Conservation (phyloP, 1,284 basidiomycete species). For the Rhodotorula sp. region DNA sequence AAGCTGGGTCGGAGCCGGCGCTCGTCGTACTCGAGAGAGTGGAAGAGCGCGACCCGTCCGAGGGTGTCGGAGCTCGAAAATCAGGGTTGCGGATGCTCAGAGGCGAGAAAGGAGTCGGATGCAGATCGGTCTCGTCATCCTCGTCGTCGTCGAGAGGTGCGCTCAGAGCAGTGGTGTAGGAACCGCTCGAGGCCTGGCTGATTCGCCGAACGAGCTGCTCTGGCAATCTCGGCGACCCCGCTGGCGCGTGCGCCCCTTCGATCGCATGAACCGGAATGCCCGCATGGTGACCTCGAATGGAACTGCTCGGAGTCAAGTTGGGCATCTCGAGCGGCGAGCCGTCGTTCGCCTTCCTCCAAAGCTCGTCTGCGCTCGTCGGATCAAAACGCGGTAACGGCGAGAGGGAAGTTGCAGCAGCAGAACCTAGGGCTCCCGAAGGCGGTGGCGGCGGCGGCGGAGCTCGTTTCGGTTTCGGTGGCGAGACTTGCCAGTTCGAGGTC, state of each 20-base stretch:
- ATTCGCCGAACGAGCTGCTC: not conserved
- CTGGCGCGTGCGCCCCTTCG: not conserved
- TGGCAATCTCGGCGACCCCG: not conserved
- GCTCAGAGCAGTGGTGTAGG: not conserved
- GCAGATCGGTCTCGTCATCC: not conserved
- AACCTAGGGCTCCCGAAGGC: not conserved
- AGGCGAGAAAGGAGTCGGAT: not conserved
- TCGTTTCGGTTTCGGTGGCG: slow-evolving; percentile 21
- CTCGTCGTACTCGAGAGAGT: not conserved
- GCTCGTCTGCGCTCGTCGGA: not conserved
- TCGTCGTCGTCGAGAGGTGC: not conserved
- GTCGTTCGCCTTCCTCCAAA: slow-evolving; percentile 10
- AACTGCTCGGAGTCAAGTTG: slow-evolving; percentile 13
- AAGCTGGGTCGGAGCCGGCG: not conserved
- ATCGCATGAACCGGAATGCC: not conserved
- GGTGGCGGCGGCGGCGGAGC: not conserved
- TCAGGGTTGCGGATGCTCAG: slow-evolving; percentile 12
- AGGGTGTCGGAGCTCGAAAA: not conserved
- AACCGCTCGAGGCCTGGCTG: not conserved
- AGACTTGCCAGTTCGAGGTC: not conserved
- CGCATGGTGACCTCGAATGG: slow-evolving; percentile 7
- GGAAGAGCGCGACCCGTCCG: not conserved
- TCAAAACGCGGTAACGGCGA: not conserved
- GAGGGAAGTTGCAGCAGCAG: not conserved
- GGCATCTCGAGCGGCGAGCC: slow-evolving; percentile 26